Percentiles rank a stretch among this genome's conserved stretches.
These are phyloP conservation scores for Staphylotrichum longicolle DNA, from an alignment of 495 filamentous ascomycete species.

Conservation along the genomic window DNA sequence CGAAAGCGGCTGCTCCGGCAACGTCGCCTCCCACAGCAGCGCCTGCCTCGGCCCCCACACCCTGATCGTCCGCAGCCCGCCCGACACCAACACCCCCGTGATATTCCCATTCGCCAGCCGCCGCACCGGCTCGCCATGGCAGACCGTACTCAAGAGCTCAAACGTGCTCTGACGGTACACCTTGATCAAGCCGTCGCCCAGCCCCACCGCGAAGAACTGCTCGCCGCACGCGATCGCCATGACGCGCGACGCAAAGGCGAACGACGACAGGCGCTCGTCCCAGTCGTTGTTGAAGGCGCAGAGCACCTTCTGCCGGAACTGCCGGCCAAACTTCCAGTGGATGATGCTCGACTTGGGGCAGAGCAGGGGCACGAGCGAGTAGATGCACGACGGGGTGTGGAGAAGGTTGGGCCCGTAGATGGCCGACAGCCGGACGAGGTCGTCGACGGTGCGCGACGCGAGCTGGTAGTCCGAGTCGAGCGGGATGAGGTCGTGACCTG, in stretches of 20 bases:
- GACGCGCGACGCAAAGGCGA: conserved; percentile 13
- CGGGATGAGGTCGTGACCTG: conserved; percentile 13
- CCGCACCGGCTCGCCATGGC: conserved; percentile 25
- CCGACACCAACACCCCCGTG: conserved; percentile 16
- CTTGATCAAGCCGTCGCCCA: conserved; percentile 19
- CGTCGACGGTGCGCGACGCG: conserved; percentile 17
- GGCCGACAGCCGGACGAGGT: conserved; percentile 22
- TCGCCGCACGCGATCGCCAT: conserved; percentile 25
- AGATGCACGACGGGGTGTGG: conserved; percentile 21
- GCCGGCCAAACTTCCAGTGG: conserved; percentile 21
- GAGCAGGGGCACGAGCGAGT: conserved; percentile 23
- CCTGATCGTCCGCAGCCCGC: conserved; percentile 19
- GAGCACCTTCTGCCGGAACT: conserved; percentile 22
- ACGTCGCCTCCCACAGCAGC: conserved; percentile 18
- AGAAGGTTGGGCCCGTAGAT: conserved; percentile 26
- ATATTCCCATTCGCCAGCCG: conserved; percentile 16
- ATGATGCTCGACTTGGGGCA: conserved; percentile 24
- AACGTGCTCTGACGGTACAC: conserved; percentile 25
- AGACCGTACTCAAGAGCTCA: conserved; percentile 19
- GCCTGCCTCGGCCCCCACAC: conserved; percentile 23
- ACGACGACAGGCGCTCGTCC: conserved; percentile 27
- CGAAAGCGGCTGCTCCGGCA: conserved; percentile 24
- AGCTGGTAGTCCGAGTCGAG: conserved; percentile 21
- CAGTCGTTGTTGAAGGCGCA: conserved; percentile 24
- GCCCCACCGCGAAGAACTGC: conserved; percentile 24